A percentile compares a stretch with the other conserved stretches of the same genome.
Evolutionary conservation across 106 monocot genomes (phyloP).

Genomic region (Gastrodia elata): DNA sequence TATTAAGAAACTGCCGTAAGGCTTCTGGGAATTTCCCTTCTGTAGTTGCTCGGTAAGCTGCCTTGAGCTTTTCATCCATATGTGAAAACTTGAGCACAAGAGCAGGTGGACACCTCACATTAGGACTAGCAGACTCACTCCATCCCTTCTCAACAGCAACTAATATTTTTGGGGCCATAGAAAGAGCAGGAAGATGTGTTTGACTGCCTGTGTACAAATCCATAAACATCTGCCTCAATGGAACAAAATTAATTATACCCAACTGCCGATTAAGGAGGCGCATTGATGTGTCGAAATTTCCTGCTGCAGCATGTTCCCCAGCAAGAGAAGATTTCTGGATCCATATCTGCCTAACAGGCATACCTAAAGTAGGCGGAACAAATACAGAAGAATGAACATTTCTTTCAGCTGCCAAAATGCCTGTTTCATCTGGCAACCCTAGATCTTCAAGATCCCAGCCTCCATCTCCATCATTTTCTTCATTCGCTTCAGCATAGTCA

Average conservation of each 20-base stretch:
- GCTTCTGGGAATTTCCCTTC: slow-evolving; percentile 58
- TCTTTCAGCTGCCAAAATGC: slow-evolving; percentile 18
- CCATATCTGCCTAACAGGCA: slow-evolving; percentile 61
- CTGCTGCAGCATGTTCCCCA: slow-evolving; percentile 54
- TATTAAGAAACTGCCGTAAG: slow-evolving; percentile 36
- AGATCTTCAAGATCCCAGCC: slow-evolving; percentile 71
- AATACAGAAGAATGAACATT: slow-evolving; percentile 28
- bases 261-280: slow-evolving; percentile 44
- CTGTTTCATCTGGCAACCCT: slow-evolving; percentile 39
- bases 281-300: slow-evolving; percentile 53
- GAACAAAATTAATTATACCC: slow-evolving; percentile 48
- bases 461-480: slow-evolving; percentile 19
- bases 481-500: slow-evolving; percentile 23
- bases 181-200: slow-evolving; percentile 25
- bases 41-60: slow-evolving; percentile 32
- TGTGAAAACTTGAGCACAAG: slow-evolving; percentile 38
- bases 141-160: slow-evolving; percentile 53
- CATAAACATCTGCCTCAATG: slow-evolving; percentile 36
- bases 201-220: slow-evolving; percentile 49
- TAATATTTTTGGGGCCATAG: slow-evolving; percentile 24
- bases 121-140: slow-evolving; percentile 37
- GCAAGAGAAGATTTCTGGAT: slow-evolving; percentile 57
- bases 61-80: slow-evolving; percentile 50
- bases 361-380: slow-evolving; percentile 39
- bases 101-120: slow-evolving; percentile 34